Conservation (phyloP, 2,329 filamentous ascomycete species). For the Beauveria pseudobassiana region DNA sequence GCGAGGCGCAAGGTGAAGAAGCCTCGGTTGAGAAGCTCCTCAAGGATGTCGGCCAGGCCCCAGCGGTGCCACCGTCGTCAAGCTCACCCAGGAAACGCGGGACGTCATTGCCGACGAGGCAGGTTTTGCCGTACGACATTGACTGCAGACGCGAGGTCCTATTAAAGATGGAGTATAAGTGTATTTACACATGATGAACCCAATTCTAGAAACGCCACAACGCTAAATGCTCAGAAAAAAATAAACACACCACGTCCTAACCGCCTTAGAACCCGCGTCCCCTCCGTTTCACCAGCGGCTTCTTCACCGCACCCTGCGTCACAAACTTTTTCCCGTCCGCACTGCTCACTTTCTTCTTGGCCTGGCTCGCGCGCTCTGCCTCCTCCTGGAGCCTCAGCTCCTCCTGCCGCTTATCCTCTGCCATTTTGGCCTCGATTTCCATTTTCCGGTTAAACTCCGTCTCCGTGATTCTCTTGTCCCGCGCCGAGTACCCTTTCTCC, state of each 20-base stretch:
- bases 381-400: conserved; percentile 48
- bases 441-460: conserved; percentile 87
- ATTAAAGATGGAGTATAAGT: too few relatives aligned
- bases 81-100: conserved; percentile 63
- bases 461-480: conserved; percentile 81
- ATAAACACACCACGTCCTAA: neutral
- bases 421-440: conserved; percentile 91
- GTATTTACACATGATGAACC: neutral
- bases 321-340: conserved; percentile 47
- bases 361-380: conserved; percentile 32
- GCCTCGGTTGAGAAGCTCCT: conserved; percentile 61
- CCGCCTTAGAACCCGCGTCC: conserved; percentile 42
- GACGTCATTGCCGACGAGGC: conserved; percentile 58
- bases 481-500: conserved; percentile 89
- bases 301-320: conserved; percentile 54
- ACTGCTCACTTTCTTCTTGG: conserved; percentile 32
- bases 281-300: conserved; percentile 49
- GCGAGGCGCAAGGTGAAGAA: conserved; percentile 74
- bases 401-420: conserved; percentile 67
- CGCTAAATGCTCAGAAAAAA: conserved; percentile 7
- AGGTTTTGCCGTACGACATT: conserved; percentile 52
- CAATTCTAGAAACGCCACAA: neutral
- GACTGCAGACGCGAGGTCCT: conserved; percentile 5
- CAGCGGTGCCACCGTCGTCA: conserved; percentile 61
- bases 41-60: conserved; percentile 67